A percentile compares a stretch with the other conserved stretches of the same genome.
Conservation (phyloP, 2,329 filamentous ascomycete genomes). For the Nemania diffusa region DNA sequence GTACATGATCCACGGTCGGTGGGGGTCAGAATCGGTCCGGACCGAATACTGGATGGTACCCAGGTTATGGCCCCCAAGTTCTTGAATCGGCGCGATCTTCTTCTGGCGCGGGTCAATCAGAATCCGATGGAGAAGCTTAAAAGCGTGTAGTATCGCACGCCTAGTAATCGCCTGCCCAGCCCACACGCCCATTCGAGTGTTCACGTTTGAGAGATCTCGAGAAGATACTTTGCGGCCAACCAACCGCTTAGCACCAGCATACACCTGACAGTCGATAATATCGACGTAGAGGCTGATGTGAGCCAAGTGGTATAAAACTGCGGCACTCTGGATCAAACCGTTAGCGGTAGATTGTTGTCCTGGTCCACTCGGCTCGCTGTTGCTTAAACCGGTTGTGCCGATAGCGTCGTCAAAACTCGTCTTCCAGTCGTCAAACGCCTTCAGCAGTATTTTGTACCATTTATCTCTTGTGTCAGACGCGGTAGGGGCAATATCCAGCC, state of each 20-base stretch:
- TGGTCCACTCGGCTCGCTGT: conserved; percentile 51
- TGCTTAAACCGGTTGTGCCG: conserved; percentile 51
- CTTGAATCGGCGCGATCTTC: conserved; percentile 41
- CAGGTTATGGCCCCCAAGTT: conserved; percentile 40
- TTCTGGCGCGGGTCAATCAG: conserved; percentile 65
- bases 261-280: conserved; percentile 90
- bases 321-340: conserved; percentile 79
- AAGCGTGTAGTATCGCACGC: conserved; percentile 85
- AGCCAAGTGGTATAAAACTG: conserved; percentile 84
- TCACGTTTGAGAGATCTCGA: conserved; percentile 77
- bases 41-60: conserved; percentile 72
- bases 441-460: conserved; percentile 80
- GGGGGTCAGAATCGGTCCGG: conserved; percentile 81
- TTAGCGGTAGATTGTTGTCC: conserved; percentile 65
- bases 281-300: conserved; percentile 92
- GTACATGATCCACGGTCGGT: conserved; percentile 91
- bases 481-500: conserved; percentile 73
- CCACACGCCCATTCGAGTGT: conserved; percentile 82
- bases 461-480: conserved; percentile 73
- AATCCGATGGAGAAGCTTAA: conserved; percentile 82
- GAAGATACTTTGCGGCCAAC: conserved; percentile 82
- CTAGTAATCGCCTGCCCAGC: conserved; percentile 78
- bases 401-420: conserved; percentile 81
- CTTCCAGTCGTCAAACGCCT: conserved; percentile 89
- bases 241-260: conserved; percentile 79